A percentile compares a stretch with the other conserved stretches of the same genome.
These are phyloP conservation scores for Corylus avellana DNA, from an alignment of 306 rosid species.

Conservation along the genomic window DNA sequence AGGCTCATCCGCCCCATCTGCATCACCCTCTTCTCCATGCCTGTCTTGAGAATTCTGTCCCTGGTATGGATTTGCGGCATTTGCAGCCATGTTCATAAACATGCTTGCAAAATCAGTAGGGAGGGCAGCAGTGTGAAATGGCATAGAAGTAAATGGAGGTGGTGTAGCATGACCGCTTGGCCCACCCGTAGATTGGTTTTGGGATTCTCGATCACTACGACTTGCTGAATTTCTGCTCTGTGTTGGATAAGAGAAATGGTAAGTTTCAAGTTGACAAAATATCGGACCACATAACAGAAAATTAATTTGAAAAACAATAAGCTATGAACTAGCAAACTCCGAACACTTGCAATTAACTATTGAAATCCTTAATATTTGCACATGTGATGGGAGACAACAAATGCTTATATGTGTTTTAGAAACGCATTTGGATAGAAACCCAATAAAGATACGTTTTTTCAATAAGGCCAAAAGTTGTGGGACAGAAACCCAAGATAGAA, in stretches of 20 bases:
- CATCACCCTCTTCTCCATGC: conserved; percentile 36
- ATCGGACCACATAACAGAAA: background rate
- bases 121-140: conserved; percentile 41
- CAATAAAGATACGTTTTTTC: background rate
- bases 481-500: no score
- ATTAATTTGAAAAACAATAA: background rate
- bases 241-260: background rate
- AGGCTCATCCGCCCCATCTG: conserved; percentile 41
- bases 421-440: background rate
- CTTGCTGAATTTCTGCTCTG: conserved; percentile 52
- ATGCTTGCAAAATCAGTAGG: conserved; percentile 54
- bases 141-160: conserved; percentile 52
- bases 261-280: background rate
- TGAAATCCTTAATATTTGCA: background rate
- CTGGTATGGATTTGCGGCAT: conserved; percentile 37
- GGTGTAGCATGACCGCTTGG: conserved; percentile 51
- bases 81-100: conserved; percentile 65
- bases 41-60: conserved; percentile 50
- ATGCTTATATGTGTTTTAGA: background rate
- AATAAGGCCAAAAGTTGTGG: background rate
- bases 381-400: background rate
- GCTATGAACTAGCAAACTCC: background rate
- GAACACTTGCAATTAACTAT: background rate
- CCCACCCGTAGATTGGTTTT: conserved; percentile 48
- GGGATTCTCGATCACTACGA: conserved; percentile 41